A percentile compares a stretch with the other conserved stretches of the same genome.
Conservation (phyloP, 139 green algal species). For the Diplosphaera chodatii region DNA sequence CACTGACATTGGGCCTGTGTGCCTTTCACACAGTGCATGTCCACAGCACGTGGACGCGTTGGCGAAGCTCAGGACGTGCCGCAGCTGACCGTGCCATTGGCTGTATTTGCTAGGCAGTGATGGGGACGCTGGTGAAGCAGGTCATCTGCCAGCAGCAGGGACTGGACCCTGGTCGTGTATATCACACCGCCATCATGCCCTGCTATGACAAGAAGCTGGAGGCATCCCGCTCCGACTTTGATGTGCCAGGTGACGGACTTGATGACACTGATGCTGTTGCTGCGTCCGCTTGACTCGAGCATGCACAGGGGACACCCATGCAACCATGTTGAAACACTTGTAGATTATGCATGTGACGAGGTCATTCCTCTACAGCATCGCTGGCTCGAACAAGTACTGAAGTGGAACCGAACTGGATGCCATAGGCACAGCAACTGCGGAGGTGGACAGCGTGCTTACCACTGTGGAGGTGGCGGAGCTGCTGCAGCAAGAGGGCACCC, state of each 20-base stretch:
- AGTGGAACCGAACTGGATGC: too few species aligned
- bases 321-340: too few species aligned
- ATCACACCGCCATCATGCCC: constrained; percentile 92
- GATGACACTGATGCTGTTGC: background rate
- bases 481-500: constrained; percentile 40
- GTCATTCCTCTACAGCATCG: background rate
- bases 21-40: too few species aligned
- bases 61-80: too few species aligned
- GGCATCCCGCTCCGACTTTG: constrained; percentile 76
- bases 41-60: too few species aligned
- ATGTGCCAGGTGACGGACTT: constrained; percentile 34
- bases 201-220: constrained; percentile 99
- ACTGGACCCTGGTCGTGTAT: constrained; percentile 45
- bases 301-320: too few species aligned
- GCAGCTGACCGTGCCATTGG: too few species aligned
- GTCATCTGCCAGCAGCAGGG: constrained; percentile 27
- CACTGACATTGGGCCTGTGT: too few species aligned
- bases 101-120: constrained; percentile 62
- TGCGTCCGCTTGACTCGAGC: too few species aligned
- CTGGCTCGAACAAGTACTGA: too few species aligned
- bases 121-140: constrained; percentile 86
- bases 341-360: background rate
- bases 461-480: constrained; percentile 78
- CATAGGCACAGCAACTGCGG: constrained; percentile 28
- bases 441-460: constrained; percentile 90